Evolutionary conservation across 768 basidiomycete genomes (phyloP).

Genomic region (Amanita rubescens): DNA sequence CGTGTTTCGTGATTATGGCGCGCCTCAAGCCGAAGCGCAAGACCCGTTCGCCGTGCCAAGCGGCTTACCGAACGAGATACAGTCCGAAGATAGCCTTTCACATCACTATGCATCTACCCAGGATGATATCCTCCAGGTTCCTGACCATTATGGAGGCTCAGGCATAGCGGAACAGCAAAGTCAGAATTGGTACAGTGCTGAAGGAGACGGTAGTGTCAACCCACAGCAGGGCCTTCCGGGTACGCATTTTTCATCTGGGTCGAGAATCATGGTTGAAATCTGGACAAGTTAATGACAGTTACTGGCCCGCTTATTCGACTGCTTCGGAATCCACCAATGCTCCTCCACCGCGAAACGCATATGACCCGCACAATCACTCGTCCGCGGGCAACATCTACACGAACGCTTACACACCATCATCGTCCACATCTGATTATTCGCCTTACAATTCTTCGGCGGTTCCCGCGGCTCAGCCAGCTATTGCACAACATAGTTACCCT

Average conservation of each 20-base stretch:
- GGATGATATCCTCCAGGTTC: background rate
- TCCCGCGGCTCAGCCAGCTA: background rate
- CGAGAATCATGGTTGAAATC: background rate
- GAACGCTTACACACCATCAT: constrained; percentile 6
- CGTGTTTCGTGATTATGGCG: background rate
- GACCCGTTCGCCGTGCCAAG: background rate
- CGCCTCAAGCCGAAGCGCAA: background rate
- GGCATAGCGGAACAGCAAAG: background rate
- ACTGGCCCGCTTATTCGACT: constrained; percentile 9
- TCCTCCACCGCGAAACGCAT: constrained; percentile 8
- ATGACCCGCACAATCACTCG: constrained; percentile 14
- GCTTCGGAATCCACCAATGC: background rate
- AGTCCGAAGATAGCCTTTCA: background rate
- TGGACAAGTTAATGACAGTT: background rate
- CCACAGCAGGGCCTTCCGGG: background rate
- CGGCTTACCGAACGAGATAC: background rate
- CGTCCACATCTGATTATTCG: constrained; percentile 4
- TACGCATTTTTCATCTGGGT: background rate
- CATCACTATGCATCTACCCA: background rate
- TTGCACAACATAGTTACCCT: background rate
- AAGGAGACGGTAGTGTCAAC: background rate
- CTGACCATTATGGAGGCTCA: constrained; percentile 8
- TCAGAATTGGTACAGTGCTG: background rate
- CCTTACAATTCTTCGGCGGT: constrained; percentile 2
- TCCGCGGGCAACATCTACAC: background rate